Base-by-base conservation (phyloP, 2,329 filamentous ascomycete genomes). In the Chaetoscypha palmicola region DNA sequence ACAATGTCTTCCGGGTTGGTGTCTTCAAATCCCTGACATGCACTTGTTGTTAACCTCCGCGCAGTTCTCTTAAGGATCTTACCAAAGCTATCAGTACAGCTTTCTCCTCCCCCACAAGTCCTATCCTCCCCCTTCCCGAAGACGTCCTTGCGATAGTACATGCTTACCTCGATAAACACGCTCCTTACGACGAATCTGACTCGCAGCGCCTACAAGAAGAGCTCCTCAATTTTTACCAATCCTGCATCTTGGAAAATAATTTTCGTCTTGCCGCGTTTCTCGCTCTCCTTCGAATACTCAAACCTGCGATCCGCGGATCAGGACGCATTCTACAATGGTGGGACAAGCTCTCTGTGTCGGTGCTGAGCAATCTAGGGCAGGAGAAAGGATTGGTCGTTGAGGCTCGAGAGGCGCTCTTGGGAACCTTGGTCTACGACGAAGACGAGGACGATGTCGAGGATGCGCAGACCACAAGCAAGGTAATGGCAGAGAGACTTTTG, bases 151-250 rank as follows among this genome's bases (percentile, higher is more conserved):
- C 72, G 31, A 68, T 77, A 41, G 79, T 90, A 50, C 72, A 80
- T 43, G 68, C 68, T 47, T 91, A 87, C 64, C 70, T 87, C 38
- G 74, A 80, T 35, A 81, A 79, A 56, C 79, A 86, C 60, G 68
- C 76, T 44, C 74, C 76, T 53, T 74, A 77, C 51, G 85, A 90
- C 56, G 83, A 87, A 40, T 66, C 72, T 44, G 72, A 79, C 31
- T 73, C 79, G n/a, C 82, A 86, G 52, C 78, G 81, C 45, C 70
- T 89, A 39, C 79, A 88, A 49, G 83, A 88, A 31, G 85, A 89
- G 55, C 71, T 92, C 5, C 67, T 82, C 31, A 64, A 70, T 19
- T 72, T 86, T 42, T 88, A 82, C 66, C 71, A 81, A 46, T 79
- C 75, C 57, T 70, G 77, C 51, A 76, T 90, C 47, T 69, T 70